Percentiles rank a stretch among this genome's conserved stretches.
These are phyloP conservation scores for Spathaspora arborariae DNA, from an alignment of 805 yeast species.

Conservation along the genomic window DNA sequence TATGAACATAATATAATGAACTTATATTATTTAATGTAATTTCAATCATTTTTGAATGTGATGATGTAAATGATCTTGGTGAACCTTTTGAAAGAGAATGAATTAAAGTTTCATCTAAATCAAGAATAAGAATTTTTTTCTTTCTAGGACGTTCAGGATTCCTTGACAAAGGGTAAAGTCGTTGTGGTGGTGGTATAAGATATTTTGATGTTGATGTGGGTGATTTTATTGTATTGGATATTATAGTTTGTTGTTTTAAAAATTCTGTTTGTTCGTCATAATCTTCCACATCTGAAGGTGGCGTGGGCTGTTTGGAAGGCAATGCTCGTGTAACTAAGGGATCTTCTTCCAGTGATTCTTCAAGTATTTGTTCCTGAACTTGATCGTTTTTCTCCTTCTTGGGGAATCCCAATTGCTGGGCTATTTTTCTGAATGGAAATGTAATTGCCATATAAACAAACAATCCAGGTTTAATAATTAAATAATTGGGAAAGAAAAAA, in stretches of 20 bases:
- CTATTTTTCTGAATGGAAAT: constrained; percentile 45
- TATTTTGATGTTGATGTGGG: constrained; percentile 40
- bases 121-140: constrained; percentile 75
- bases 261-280: constrained; percentile 31
- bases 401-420: constrained; percentile 5
- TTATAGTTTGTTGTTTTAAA: constrained; percentile 37
- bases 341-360: constrained; percentile 3
- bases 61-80: constrained; percentile 38
- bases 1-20: constrained; percentile 83
- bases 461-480: constrained; percentile 50
- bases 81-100: constrained; percentile 79
- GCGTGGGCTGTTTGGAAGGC: neutral
- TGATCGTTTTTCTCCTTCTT: neutral
- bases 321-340: constrained; percentile 5
- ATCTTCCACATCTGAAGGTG: constrained; percentile 1
- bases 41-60: constrained; percentile 71
- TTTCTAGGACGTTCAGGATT: constrained; percentile 33
- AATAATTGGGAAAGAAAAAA: constrained; percentile 24
- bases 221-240: constrained; percentile 38
- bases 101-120: constrained; percentile 90
- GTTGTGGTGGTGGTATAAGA: constrained; percentile 44
- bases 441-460: constrained; percentile 49
- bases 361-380: neutral
- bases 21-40: constrained; percentile 66
- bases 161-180: constrained; percentile 38